Conservation (phyloP, 805 yeast species). For the Ogataea polymorpha region DNA sequence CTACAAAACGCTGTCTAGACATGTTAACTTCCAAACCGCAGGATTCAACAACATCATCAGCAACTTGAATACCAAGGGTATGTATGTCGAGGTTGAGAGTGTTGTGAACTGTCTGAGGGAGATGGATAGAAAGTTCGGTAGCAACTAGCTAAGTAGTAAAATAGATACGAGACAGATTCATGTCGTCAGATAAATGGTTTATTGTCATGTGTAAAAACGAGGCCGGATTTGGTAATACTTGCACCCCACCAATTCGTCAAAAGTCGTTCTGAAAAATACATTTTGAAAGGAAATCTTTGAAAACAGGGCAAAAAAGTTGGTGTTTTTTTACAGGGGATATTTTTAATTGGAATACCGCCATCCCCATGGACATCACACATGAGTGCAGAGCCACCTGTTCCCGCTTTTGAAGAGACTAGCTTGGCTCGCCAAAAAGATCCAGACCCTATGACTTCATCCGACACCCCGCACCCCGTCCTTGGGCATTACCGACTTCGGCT, state of each 20-base stretch:
- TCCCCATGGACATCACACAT: background rate
- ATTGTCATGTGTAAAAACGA: background rate
- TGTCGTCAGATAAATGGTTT: background rate
- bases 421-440: background rate
- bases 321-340: constrained; percentile 5
- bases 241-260: constrained; percentile 5
- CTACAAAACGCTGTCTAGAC: constrained; percentile 79
- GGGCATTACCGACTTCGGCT: constrained; percentile 15
- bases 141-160: constrained; percentile 17
- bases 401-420: constrained; percentile 4
- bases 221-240: constrained; percentile 6
- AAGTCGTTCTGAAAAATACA: background rate
- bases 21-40: constrained; percentile 68
- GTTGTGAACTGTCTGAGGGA: constrained; percentile 83
- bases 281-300: background rate
- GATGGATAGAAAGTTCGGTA: constrained; percentile 61
- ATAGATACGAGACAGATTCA: constrained; percentile 1
- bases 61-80: constrained; percentile 73
- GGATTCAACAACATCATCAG: constrained; percentile 75
- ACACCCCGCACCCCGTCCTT: constrained; percentile 1
- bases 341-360: constrained; percentile 1
- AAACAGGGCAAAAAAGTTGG: constrained; percentile 1
- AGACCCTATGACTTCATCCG: background rate
- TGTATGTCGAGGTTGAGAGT: constrained; percentile 88
- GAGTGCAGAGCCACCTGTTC: constrained; percentile 8